Conservation (phyloP, 2,329 filamentous ascomycete species). For the Massarina eburnea region DNA sequence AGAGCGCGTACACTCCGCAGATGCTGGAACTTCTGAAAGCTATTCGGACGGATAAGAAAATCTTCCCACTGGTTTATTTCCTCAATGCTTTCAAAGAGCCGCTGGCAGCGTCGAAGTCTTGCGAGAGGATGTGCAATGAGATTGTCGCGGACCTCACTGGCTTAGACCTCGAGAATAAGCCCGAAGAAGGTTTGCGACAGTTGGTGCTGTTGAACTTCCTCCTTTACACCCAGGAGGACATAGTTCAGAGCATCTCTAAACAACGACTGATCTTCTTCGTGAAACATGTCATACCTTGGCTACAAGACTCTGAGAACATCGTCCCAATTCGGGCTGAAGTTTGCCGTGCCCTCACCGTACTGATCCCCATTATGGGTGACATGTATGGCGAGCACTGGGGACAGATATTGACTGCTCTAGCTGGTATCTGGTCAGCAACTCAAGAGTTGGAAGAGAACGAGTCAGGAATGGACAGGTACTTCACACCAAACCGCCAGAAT, state of each 20-base stretch:
- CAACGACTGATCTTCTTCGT: slow-evolving; percentile 81
- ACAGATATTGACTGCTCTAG: slow-evolving; percentile 42
- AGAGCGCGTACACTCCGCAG: slow-evolving; percentile 33
- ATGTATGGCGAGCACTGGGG: slow-evolving; percentile 91
- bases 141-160: slow-evolving; percentile 62
- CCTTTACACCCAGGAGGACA: slow-evolving; percentile 51
- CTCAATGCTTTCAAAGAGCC: slow-evolving; percentile 53
- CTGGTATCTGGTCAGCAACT: slow-evolving; percentile 37
- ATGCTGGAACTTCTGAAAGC: slow-evolving; percentile 42
- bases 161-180: slow-evolving; percentile 48
- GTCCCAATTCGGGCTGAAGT: slow-evolving; percentile 57
- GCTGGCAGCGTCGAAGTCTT: slow-evolving; percentile 50
- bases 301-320: slow-evolving; percentile 56
- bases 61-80: slow-evolving; percentile 51
- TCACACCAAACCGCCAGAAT: not conserved
- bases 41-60: slow-evolving; percentile 35
- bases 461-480: slow-evolving; percentile 27
- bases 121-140: slow-evolving; percentile 60
- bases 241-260: slow-evolving; percentile 53
- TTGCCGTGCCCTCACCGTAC: slow-evolving; percentile 54
- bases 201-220: slow-evolving; percentile 59
- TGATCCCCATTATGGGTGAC: slow-evolving; percentile 74
- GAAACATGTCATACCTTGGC: slow-evolving; percentile 73
- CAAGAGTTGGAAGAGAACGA: slow-evolving; percentile 29
- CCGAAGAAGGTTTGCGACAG: slow-evolving; percentile 51